Evolutionary conservation across 2,329 filamentous ascomycete species (phyloP), one percentile per base, ranked within the genome.

Genomic region (Calonectria hawksworthii): DNA sequence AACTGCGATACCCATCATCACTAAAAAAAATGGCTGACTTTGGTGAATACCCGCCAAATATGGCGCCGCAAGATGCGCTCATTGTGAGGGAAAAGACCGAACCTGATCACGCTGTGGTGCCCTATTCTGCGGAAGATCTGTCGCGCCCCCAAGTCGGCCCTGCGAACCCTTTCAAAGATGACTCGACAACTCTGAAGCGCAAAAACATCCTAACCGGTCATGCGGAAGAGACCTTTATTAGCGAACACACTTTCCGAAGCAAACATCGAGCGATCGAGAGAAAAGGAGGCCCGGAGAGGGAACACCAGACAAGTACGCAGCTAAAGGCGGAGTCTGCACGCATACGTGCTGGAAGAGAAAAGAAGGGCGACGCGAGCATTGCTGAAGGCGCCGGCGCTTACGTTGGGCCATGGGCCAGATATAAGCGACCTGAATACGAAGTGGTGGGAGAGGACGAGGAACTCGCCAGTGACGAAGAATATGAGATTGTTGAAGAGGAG

Each of bases 321-420:
- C 87, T 91, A 34, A 98, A 98, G 85, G 94, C 94, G 77, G 91
- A 93, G 72, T 92, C 93, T 7, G 92, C 92, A 47, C 88, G 88
- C 73, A 87, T 95, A 84, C 89, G 94, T 63, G 89, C 93, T n/a
- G 94, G 93, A 79, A 90, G 97, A 75, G 96, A 99, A 85, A 92
- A 88, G 78, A 98, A 97, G 83, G 97, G 97, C 63, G 93, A 96
- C 83, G 92, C 95, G 52, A 92, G 93, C 23, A 90, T 98, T 50
- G 94, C 96, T 0, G 96, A 98, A 81, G 97, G 97, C 0, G 93
- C 95, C 10, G 94, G 93, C 69, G 93, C 96, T 59, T 99, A 99
- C 85, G 91, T 98, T 47, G 98, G 98, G 0, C 98, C 97, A 0
- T 99, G 98, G 98, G 98, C 97, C 11, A 93, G 90, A 83, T 98